phyloP scores from a whole-genome alignment of 2,329 filamentous ascomycete genomes.

The Tolypocladium nubicola region DNA sequence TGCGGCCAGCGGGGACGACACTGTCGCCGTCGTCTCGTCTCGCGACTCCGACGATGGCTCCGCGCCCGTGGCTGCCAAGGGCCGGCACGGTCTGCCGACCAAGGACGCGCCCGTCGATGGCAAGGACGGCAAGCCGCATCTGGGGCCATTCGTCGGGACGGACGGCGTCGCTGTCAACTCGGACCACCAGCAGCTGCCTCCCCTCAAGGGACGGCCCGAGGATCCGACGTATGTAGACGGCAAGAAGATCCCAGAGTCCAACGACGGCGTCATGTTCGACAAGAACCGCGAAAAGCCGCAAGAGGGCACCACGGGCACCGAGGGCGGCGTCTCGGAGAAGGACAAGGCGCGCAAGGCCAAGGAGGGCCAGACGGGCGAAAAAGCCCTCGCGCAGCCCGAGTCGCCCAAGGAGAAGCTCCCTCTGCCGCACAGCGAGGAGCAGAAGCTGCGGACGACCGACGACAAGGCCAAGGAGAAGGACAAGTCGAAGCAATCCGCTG shows the following conservation, averaged over 20 bases:
- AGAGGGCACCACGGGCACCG: constrained; percentile 77
- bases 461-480: constrained; percentile 30
- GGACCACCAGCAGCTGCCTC: constrained; percentile 27
- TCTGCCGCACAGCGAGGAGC: constrained; percentile 69
- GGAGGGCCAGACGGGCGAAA: constrained; percentile 55
- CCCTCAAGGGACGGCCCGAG: constrained; percentile 37
- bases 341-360: constrained; percentile 62
- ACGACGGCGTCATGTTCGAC: constrained; percentile 90
- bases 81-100: constrained; percentile 28
- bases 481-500: constrained; percentile 27
- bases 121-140: constrained; percentile 85
- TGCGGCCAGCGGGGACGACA: constrained; percentile 8
- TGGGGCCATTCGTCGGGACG: constrained; percentile 66
- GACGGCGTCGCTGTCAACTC: constrained; percentile 22
- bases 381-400: constrained; percentile 64
- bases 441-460: constrained; percentile 44
- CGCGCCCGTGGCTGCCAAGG: constrained; percentile 17
- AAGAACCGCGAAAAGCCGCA: constrained; percentile 65
- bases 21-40: constrained; percentile 12
- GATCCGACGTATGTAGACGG: constrained; percentile 47
- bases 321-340: constrained; percentile 83
- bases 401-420: constrained; percentile 79
- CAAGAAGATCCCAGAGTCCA: constrained; percentile 50
- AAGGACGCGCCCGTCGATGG: constrained; percentile 88
- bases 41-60: constrained; percentile 15